These are phyloP conservation scores for Exsudoporus frostii DNA, from an alignment of 768 basidiomycete species.

Conservation along the genomic window DNA sequence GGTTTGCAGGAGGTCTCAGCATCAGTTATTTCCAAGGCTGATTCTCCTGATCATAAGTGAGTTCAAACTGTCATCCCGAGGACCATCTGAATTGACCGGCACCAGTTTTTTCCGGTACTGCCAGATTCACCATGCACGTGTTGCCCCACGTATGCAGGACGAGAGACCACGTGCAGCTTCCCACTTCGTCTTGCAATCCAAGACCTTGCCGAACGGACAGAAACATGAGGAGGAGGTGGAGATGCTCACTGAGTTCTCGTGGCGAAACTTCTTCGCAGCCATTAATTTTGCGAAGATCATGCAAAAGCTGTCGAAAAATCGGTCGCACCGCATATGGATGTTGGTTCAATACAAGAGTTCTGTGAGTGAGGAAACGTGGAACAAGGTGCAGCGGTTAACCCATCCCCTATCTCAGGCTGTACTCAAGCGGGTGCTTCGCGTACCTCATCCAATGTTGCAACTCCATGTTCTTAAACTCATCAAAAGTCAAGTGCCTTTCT, in stretches of 20 bases:
- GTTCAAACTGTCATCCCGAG: conserved; percentile 14
- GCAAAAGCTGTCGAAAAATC: conserved; percentile 95
- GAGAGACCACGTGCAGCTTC: conserved; percentile 58
- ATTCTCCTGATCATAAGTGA: conserved; percentile 83
- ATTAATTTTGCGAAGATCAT: conserved; percentile 98
- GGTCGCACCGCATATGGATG: conserved; percentile 93
- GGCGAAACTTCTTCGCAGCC: conserved; percentile 95
- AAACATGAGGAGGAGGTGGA: conserved; percentile 86
- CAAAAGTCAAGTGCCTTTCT: conserved; percentile 98
- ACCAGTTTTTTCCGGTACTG: conserved; percentile 95
- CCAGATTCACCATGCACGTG: conserved; percentile 69
- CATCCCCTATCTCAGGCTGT: conserved; percentile 63
- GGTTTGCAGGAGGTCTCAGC: conserved; percentile 89
- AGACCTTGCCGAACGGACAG: conserved; percentile 66
- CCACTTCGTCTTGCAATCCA: conserved; percentile 55
- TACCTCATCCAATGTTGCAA: conserved; percentile 91
- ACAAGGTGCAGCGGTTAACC: conserved; percentile 3
- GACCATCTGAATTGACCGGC: conserved; percentile 5
- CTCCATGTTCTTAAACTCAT: conserved; percentile 94
- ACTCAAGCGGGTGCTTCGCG: conserved; percentile 89
- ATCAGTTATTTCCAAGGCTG: conserved; percentile 84
- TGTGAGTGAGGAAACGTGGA: conserved; percentile 43
- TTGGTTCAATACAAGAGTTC: conserved; percentile 98
- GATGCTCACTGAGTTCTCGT: conserved; percentile 90
- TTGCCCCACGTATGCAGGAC: conserved; percentile 60